Conservation (phyloP, 169 alveolate genomes). For the Eimeria praecox region DNA sequence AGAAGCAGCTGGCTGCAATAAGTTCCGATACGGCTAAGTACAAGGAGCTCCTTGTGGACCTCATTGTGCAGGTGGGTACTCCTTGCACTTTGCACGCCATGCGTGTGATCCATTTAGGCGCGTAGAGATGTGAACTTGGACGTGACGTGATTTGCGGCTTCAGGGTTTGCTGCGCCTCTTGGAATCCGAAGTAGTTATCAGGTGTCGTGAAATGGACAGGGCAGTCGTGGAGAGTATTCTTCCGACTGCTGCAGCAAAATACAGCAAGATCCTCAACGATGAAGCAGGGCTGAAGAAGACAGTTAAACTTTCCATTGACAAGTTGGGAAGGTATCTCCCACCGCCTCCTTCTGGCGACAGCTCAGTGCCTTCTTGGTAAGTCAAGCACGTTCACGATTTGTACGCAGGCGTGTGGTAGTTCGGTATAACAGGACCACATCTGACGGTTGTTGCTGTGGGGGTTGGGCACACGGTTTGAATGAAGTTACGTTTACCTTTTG, state of each 20-base stretch:
- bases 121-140: background rate
- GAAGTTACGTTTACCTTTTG: background rate
- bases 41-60: constrained; percentile 86
- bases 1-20: constrained; percentile 87
- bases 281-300: constrained; percentile 87
- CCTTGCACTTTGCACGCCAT: background rate
- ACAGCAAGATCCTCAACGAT: constrained; percentile 86
- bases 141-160: constrained; percentile 67
- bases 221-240: constrained; percentile 90
- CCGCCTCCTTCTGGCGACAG: constrained; percentile 89
- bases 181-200: constrained; percentile 90
- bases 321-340: constrained; percentile 84
- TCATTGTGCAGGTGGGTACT: constrained; percentile 89
- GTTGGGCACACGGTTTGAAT: background rate
- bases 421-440: background rate
- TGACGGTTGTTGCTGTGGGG: background rate
- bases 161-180: constrained; percentile 88
- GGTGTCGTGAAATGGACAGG: constrained; percentile 92
- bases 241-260: constrained; percentile 86
- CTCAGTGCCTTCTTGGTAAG: constrained; percentile 86
- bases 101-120: background rate
- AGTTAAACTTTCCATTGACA: constrained; percentile 89
- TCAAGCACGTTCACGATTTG: background rate
- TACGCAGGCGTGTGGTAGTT: background rate
- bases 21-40: constrained; percentile 86